Evolutionary conservation across 768 basidiomycete species (phyloP).

Genomic region (Pholiota microspora): DNA sequence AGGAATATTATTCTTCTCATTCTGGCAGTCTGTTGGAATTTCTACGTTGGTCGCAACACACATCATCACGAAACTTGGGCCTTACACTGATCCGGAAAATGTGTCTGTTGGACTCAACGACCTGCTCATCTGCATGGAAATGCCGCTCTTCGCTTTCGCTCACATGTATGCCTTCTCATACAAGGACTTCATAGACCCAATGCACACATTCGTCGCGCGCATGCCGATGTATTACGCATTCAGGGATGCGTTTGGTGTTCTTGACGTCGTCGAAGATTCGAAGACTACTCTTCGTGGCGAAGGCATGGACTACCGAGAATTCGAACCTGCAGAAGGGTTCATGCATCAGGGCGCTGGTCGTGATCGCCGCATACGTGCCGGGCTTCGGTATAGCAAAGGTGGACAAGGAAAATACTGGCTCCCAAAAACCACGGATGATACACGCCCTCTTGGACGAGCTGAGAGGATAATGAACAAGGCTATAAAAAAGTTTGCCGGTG

Average conservation of each 20-base stretch:
- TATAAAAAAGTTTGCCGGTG: conserved; percentile 38
- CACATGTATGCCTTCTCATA: conserved; percentile 95
- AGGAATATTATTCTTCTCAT: conserved; percentile 96
- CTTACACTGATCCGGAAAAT: conserved; percentile 84
- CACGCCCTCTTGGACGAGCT: conserved; percentile 34
- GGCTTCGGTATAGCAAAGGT: conserved; percentile 88
- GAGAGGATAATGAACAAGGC: conserved; percentile 42
- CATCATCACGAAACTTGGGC: conserved; percentile 75
- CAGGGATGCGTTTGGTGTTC: conserved; percentile 82
- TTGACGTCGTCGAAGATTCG: conserved; percentile 86
- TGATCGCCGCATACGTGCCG: conserved; percentile 85
- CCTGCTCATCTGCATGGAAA: conserved; percentile 90
- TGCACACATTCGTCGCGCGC: conserved; percentile 69
- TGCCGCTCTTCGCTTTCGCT: conserved; percentile 95
- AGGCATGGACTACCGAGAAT: conserved; percentile 94
- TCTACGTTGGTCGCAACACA: conserved; percentile 86
- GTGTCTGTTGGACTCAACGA: conserved; percentile 91
- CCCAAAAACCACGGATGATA: conserved; percentile 55
- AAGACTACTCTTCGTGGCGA: conserved; percentile 80
- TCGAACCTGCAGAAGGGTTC: conserved; percentile 92
- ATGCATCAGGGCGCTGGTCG: conserved; percentile 89
- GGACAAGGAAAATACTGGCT: conserved; percentile 96
- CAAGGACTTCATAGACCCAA: conserved; percentile 74
- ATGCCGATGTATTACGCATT: conserved; percentile 88
- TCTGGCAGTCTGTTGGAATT: conserved; percentile 91